Evolutionary conservation across 116 monocot genomes (phyloP).

Genomic region (Cymodocea nodosa): DNA sequence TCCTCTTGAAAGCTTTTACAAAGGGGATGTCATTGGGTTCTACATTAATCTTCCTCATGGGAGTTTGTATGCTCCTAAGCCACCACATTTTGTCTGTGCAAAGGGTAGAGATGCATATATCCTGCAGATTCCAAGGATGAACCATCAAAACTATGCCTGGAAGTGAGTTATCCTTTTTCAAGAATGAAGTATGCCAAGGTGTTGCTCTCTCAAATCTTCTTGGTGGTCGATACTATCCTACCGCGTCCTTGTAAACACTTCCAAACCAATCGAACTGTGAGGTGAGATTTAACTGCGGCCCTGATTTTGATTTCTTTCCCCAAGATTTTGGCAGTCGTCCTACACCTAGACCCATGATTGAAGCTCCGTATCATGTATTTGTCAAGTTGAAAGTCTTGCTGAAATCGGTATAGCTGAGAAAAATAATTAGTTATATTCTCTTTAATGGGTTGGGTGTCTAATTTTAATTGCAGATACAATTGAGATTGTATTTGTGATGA

Average conservation of each 20-base stretch:
- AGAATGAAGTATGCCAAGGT: conserved; percentile 87
- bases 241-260: conserved; percentile 92
- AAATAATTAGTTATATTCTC: neutral
- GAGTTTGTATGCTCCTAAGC: conserved; percentile 50
- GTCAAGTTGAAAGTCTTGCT: conserved; percentile 17
- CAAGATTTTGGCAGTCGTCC: conserved; percentile 55
- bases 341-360: conserved; percentile 58
- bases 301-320: conserved; percentile 75
- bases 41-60: conserved; percentile 85
- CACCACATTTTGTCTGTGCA: conserved; percentile 54
- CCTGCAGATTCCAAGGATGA: conserved; percentile 64
- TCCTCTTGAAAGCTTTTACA: too few relatives aligned
- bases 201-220: conserved; percentile 60
- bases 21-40: conserved; percentile 93
- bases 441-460: too few relatives aligned
- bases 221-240: conserved; percentile 90
- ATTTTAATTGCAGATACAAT: too few relatives aligned
- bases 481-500: too few relatives aligned
- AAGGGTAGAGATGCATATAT: conserved; percentile 62
- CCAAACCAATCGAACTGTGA: conserved; percentile 83
- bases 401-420: conserved; percentile 48
- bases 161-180: conserved; percentile 91
- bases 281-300: conserved; percentile 93
- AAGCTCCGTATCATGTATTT: conserved; percentile 57
- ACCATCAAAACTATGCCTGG: conserved; percentile 57